These are phyloP conservation scores for Gracilaria domingensis DNA, from an alignment of 23 red algal species.

Conservation along the genomic window DNA sequence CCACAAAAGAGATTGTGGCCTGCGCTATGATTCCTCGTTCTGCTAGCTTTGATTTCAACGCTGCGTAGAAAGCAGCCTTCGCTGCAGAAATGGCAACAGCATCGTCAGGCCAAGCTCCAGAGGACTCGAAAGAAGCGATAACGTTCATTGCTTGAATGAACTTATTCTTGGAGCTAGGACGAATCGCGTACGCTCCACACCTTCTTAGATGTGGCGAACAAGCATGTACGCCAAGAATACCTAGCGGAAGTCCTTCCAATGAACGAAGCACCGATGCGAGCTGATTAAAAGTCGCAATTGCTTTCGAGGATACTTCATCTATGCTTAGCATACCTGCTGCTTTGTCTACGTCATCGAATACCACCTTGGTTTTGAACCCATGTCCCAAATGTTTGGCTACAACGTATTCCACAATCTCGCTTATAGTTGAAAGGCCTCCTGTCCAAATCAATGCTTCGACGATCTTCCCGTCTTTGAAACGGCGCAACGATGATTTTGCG, in stretches of 20 bases:
- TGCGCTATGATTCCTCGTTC: slow-evolving; percentile 52
- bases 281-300: slow-evolving; percentile 67
- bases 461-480: slow-evolving; percentile 84
- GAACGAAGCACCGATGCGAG: slow-evolving; percentile 54
- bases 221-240: slow-evolving; percentile 61
- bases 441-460: slow-evolving; percentile 83
- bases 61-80: slow-evolving; percentile 69
- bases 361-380: neutral
- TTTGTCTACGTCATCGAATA: slow-evolving; percentile 45
- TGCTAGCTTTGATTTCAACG: slow-evolving; percentile 49
- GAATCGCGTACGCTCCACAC: slow-evolving; percentile 51
- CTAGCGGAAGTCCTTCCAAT: slow-evolving; percentile 53
- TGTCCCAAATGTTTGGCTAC: slow-evolving; percentile 43
- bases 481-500: slow-evolving; percentile 55
- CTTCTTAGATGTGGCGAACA: slow-evolving; percentile 63
- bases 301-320: slow-evolving; percentile 6
- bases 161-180: slow-evolving; percentile 25
- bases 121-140: slow-evolving; percentile 58
- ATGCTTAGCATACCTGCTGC: slow-evolving; percentile 37
- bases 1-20: slow-evolving; percentile 58
- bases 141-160: slow-evolving; percentile 60
- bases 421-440: slow-evolving; percentile 31
- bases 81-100: slow-evolving; percentile 60
- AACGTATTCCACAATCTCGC: slow-evolving; percentile 48
- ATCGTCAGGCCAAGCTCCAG: slow-evolving; percentile 70